These are phyloP conservation scores for Singerocomus rubriflavus DNA, from an alignment of 1,284 basidiomycete species.

Conservation along the genomic window DNA sequence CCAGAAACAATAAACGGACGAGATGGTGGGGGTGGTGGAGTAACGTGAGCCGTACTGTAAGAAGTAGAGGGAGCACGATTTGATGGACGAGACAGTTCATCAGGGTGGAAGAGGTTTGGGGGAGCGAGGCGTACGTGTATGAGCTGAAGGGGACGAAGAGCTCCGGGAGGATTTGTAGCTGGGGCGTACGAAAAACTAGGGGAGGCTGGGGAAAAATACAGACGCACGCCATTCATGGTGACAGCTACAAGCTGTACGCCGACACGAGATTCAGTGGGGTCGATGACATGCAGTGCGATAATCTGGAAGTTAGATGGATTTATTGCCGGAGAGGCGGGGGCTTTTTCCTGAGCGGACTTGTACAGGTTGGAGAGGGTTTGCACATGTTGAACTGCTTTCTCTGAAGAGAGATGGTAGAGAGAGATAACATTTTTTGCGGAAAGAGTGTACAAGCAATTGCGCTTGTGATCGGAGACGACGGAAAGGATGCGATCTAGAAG, in stretches of 20 bases:
- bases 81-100: conserved; percentile 55
- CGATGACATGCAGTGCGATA: conserved; percentile 61
- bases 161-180: conserved; percentile 33
- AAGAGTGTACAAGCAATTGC: conserved; percentile 75
- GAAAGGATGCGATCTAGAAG: conserved; percentile 62
- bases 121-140: conserved; percentile 80
- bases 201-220: conserved; percentile 70
- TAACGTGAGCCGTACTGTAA: conserved; percentile 45
- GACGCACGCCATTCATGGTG: conserved; percentile 72
- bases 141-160: conserved; percentile 54
- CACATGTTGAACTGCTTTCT: conserved; percentile 62
- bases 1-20: conserved; percentile 55
- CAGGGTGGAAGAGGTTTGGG: conserved; percentile 69
- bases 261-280: conserved; percentile 58
- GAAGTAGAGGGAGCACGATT: conserved; percentile 38
- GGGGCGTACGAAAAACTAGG: conserved; percentile 34
- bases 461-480: conserved; percentile 62
- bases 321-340: conserved; percentile 67
- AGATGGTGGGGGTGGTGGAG: conserved; percentile 41
- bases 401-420: conserved; percentile 58
- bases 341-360: conserved; percentile 72
- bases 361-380: conserved; percentile 68
- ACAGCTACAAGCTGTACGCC: conserved; percentile 77
- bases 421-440: conserved; percentile 68
- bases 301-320: conserved; percentile 68